Conservation (phyloP, 2,329 filamentous ascomycete species). For the Gyromitra esculenta region DNA sequence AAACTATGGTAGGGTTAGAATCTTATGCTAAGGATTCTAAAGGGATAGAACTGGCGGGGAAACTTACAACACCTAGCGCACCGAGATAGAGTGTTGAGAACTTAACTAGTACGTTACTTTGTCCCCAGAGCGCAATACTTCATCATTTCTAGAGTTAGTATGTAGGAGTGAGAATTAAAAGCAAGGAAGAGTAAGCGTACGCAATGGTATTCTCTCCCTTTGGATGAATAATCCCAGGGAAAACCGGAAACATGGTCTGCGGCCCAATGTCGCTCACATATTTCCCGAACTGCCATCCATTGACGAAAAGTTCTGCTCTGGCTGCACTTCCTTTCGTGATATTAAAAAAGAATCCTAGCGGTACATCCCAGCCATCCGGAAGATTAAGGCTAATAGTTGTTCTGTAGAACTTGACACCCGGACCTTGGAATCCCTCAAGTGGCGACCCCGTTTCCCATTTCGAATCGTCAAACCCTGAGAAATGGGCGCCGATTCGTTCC, state of each 20-base stretch:
- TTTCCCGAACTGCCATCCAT: conserved; percentile 64
- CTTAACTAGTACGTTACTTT: conserved; percentile 24
- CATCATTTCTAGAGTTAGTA: neutral
- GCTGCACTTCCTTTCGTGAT: conserved; percentile 34
- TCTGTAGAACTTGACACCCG: conserved; percentile 57
- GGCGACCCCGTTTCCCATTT: conserved; percentile 36
- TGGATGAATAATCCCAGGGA: conserved; percentile 62
- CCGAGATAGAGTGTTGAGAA: conserved; percentile 43
- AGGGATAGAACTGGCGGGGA: neutral
- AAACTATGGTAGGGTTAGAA: conserved; percentile 24
- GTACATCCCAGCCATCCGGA: conserved; percentile 57
- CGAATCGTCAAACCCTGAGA: conserved; percentile 63
- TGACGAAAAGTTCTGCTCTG: conserved; percentile 41
- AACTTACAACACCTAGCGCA: conserved; percentile 33
- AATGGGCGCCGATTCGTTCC: conserved; percentile 71
- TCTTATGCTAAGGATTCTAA: neutral
- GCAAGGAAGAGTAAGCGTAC: conserved; percentile 11
- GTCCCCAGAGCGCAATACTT: conserved; percentile 49
- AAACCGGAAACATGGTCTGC: conserved; percentile 66
- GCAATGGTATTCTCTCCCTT: conserved; percentile 46
- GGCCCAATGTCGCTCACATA: conserved; percentile 67
- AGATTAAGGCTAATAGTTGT: conserved; percentile 64
- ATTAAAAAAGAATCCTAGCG: conserved; percentile 42
- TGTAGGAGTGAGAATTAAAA: neutral
- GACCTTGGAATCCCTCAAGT: conserved; percentile 39